Evolutionary conservation across 164 flowering plant genomes (phyloP).

Genomic region (Santalum album): DNA sequence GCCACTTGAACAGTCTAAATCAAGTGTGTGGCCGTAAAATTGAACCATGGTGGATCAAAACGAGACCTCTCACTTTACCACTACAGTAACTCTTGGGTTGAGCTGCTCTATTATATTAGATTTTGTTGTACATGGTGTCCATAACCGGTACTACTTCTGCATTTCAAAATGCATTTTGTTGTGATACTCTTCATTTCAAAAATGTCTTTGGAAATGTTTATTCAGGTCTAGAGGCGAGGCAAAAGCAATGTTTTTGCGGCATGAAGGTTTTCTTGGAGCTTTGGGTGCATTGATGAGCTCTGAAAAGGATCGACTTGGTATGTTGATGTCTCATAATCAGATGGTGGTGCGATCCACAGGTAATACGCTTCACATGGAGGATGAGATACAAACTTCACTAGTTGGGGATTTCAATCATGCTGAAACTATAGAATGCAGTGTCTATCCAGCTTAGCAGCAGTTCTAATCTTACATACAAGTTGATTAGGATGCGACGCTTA

Average conservation of each 20-base stretch:
- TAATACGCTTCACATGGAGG: slow-evolving; percentile 5
- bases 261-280: slow-evolving; percentile 77
- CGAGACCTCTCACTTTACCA: too few species aligned
- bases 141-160: neutral
- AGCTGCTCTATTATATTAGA: too few species aligned
- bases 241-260: slow-evolving; percentile 58
- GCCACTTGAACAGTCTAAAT: too few species aligned
- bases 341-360: slow-evolving; percentile 14
- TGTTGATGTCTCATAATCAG: slow-evolving; percentile 15
- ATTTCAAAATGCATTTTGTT: too few species aligned
- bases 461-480: neutral
- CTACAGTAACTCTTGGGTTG: too few species aligned
- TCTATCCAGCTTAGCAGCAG: slow-evolving; percentile 11
- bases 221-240: slow-evolving; percentile 77
- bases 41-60: too few species aligned
- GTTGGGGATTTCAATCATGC: slow-evolving; percentile 15
- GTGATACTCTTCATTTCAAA: neutral
- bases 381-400: slow-evolving; percentile 9
- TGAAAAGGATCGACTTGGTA: slow-evolving; percentile 23
- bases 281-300: slow-evolving; percentile 56
- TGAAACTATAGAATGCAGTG: slow-evolving; percentile 22
- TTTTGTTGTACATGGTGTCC: too few species aligned
- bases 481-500: neutral
- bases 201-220: neutral
- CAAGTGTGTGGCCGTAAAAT: too few species aligned